These are phyloP conservation scores for Colletotrichum phormii DNA, from an alignment of 2,329 filamentous ascomycete species.

Conservation along the genomic window DNA sequence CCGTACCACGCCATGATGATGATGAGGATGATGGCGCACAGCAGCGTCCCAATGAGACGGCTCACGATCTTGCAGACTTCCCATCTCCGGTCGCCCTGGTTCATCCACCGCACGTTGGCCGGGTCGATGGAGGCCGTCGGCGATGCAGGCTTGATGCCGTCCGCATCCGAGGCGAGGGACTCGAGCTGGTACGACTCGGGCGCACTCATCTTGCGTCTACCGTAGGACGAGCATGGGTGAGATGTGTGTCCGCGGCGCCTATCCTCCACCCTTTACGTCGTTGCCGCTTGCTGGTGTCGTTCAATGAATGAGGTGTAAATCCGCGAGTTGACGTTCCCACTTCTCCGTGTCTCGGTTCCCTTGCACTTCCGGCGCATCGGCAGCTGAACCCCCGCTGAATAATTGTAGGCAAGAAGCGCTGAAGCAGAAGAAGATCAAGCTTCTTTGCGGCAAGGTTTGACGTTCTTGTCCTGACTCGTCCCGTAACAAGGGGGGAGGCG, in stretches of 20 bases:
- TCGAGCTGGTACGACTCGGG: constrained; percentile 35
- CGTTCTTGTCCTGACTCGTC: background rate
- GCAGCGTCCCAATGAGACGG: constrained; percentile 35
- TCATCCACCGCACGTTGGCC: constrained; percentile 29
- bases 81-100: constrained; percentile 37
- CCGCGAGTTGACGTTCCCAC: background rate
- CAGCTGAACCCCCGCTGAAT: background rate
- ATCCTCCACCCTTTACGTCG: background rate
- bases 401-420: background rate
- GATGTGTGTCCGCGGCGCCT: background rate
- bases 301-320: background rate
- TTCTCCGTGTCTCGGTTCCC: background rate
- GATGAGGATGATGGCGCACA: constrained; percentile 35
- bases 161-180: constrained; percentile 28
- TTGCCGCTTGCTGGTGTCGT: background rate
- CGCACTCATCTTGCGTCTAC: constrained; percentile 22
- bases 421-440: background rate
- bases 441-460: background rate
- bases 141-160: constrained; percentile 39
- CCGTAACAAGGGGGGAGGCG: background rate
- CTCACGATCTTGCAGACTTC: constrained; percentile 41
- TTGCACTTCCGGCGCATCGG: background rate
- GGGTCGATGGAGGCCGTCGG: constrained; percentile 33
- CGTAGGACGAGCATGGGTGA: constrained; percentile 7
- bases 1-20: constrained; percentile 13